Evolutionary conservation across 495 filamentous ascomycete genomes (phyloP).

Genomic region (Aspergillus hancockii): DNA sequence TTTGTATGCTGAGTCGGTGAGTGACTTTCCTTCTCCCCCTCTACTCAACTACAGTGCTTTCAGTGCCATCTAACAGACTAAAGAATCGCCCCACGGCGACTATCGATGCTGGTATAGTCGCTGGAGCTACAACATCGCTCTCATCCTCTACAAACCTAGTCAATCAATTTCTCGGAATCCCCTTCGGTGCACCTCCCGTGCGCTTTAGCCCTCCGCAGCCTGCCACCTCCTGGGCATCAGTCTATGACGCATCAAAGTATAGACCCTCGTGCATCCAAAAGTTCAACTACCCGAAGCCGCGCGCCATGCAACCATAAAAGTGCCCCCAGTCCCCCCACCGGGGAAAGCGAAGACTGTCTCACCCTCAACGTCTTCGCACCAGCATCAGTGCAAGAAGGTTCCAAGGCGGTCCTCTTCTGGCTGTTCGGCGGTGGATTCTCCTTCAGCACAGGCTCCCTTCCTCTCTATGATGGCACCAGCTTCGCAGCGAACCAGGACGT

Average conservation of each 20-base stretch:
- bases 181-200: conserved; percentile 31
- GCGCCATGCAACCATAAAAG: conserved; percentile 3
- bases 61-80: too few species aligned
- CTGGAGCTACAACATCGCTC: conserved; percentile 29
- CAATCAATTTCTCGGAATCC: conserved; percentile 34
- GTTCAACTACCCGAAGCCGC: conserved; percentile 22
- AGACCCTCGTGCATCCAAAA: conserved; percentile 41
- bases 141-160: conserved; percentile 22
- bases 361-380: conserved; percentile 44
- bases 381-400: conserved; percentile 12
- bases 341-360: conserved; percentile 47
- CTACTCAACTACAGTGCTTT: too few species aligned
- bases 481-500: conserved; percentile 32
- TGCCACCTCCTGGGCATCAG: conserved; percentile 15
- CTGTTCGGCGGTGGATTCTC: conserved; percentile 27
- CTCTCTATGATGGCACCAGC: conserved; percentile 31
- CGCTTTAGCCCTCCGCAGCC: conserved; percentile 36
- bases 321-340: conserved; percentile 18
- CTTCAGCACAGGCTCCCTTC: conserved; percentile 21
- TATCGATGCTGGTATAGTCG: conserved; percentile 22
- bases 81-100: conserved; percentile 26
- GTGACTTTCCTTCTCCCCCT: too few species aligned
- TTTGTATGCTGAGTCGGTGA: too few species aligned
- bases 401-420: conserved; percentile 31
- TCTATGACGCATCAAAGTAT: conserved; percentile 30